These are phyloP conservation scores for Boletus insuetus DNA, from an alignment of 768 basidiomycete genomes.

Conservation along the genomic window DNA sequence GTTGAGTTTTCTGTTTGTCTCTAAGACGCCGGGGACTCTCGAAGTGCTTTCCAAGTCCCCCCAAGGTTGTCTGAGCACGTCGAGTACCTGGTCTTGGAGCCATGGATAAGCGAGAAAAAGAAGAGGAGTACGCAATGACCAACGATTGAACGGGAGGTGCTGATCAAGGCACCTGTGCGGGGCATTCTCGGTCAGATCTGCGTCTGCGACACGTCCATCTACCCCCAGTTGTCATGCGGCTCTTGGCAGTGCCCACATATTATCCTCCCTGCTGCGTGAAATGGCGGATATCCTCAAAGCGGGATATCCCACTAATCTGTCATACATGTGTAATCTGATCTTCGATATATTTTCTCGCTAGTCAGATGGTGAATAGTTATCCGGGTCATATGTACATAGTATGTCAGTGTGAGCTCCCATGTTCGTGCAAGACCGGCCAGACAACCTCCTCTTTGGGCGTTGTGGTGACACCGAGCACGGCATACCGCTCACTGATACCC, in stretches of 20 bases:
- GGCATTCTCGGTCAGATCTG: too few relatives aligned
- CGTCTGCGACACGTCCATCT: too few relatives aligned
- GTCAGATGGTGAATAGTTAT: too few relatives aligned
- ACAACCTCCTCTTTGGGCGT: slow-evolving; percentile 10
- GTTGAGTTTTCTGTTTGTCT: background rate
- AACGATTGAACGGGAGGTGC: background rate
- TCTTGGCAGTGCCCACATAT: too few relatives aligned
- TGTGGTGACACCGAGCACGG: slow-evolving; percentile 56
- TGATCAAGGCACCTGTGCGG: too few relatives aligned
- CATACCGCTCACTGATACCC: slow-evolving; percentile 79
- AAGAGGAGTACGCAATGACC: background rate
- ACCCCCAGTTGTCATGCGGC: slow-evolving; percentile 16
- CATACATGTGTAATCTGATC: too few relatives aligned
- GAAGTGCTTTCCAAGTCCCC: background rate
- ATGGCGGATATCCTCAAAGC: slow-evolving; percentile 34
- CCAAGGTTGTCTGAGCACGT: background rate
- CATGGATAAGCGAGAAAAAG: background rate
- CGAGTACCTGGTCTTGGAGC: background rate
- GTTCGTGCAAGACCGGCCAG: slow-evolving; percentile 33
- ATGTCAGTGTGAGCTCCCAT: too few relatives aligned
- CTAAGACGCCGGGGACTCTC: background rate
- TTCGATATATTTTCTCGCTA: too few relatives aligned
- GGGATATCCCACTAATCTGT: slow-evolving; percentile 7
- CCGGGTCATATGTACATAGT: too few relatives aligned
- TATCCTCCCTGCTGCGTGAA: slow-evolving; percentile 35